phyloP scores from a whole-genome alignment of 305 asterid genomes.

The Fraxinus sp. region DNA sequence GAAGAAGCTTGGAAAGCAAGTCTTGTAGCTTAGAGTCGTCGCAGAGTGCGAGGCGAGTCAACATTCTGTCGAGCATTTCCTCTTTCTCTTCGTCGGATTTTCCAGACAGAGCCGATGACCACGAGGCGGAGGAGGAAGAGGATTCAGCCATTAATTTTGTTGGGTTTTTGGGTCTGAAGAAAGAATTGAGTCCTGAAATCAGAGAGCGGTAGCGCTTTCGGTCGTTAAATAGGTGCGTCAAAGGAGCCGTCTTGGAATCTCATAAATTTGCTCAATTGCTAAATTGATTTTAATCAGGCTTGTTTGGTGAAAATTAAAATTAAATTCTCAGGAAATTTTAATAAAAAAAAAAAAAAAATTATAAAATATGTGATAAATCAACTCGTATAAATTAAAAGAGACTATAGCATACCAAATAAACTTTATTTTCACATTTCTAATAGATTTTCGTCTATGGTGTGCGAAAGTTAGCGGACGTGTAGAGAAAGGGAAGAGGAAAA shows the following conservation, averaged over 20 bases:
- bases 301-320: too few species aligned
- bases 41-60: conserved; percentile 89
- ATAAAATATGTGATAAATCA: too few species aligned
- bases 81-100: conserved; percentile 71
- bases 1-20: conserved; percentile 88
- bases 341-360: too few species aligned
- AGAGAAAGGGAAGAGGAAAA: too few species aligned
- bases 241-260: neutral
- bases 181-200: neutral
- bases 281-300: too few species aligned
- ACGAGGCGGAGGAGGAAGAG: conserved; percentile 34
- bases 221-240: neutral
- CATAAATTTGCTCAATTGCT: too few species aligned
- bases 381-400: too few species aligned
- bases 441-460: neutral
- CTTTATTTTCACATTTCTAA: too few species aligned
- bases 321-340: too few species aligned
- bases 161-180: conserved; percentile 11
- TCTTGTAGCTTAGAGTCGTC: conserved; percentile 83
- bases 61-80: conserved; percentile 84
- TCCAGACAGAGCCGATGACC: conserved; percentile 59
- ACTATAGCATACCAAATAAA: too few species aligned
- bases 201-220: neutral
- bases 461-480: too few species aligned
- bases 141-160: conserved; percentile 51